Percentiles rank a stretch among this genome's conserved stretches.
Conservation (phyloP, 1,284 basidiomycete genomes). For the Tilletia walkeri region DNA sequence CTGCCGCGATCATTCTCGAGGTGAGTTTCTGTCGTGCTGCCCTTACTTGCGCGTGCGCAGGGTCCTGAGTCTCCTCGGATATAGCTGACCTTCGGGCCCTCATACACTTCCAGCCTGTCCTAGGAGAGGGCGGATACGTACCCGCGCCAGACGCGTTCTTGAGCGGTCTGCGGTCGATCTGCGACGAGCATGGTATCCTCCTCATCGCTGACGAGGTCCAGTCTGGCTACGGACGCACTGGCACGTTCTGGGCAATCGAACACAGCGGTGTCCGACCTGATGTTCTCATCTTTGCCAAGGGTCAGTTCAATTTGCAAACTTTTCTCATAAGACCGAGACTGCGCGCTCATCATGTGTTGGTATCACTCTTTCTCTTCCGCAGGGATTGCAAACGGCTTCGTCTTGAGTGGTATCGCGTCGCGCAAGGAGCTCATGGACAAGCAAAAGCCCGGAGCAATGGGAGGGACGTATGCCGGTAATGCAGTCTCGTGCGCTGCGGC, state of each 20-base stretch:
- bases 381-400: conserved; percentile 83
- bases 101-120: conserved; percentile 66
- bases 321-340: no score
- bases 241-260: conserved; percentile 78
- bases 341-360: no score
- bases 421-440: conserved; percentile 78
- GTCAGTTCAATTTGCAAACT: conserved; percentile 46
- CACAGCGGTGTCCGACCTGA: conserved; percentile 73
- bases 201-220: conserved; percentile 62
- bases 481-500: conserved; percentile 50
- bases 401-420: conserved; percentile 79
- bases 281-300: conserved; percentile 87
- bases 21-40: neutral
- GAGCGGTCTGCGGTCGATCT: conserved; percentile 74
- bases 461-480: conserved; percentile 57
- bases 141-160: conserved; percentile 80
- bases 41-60: no score
- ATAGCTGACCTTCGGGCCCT: neutral
- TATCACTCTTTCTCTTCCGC: no score
- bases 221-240: conserved; percentile 83
- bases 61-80: no score
- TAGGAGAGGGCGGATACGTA: conserved; percentile 91
- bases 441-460: conserved; percentile 76
- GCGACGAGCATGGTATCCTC: conserved; percentile 77
- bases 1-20: conserved; percentile 82